Evolutionary conservation across 2,329 filamentous ascomycete genomes (phyloP).

Genomic region (Ustilaginoidea virens): DNA sequence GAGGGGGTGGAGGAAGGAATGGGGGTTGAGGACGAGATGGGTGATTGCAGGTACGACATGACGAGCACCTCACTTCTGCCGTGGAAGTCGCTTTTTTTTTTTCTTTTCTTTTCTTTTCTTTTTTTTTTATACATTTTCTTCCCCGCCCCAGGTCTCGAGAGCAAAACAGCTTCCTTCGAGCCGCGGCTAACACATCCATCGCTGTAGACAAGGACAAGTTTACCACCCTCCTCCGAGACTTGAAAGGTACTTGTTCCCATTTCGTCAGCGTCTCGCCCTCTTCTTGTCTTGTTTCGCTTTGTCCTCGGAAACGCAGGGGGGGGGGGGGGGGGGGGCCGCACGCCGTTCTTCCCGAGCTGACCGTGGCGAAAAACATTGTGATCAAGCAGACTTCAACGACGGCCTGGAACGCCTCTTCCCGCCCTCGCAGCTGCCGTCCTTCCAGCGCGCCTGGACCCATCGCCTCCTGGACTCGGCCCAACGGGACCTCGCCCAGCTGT

Average conservation of each 20-base stretch:
- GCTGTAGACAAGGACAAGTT: constrained; percentile 29
- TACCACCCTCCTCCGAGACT: constrained; percentile 20
- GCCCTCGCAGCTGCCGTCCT: constrained; percentile 22
- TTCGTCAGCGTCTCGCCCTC: too few relatives aligned
- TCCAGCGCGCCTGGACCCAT: constrained; percentile 30
- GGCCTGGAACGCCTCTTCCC: constrained; percentile 31
- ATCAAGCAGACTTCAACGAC: constrained; percentile 28
- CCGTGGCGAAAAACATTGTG: too few relatives aligned
- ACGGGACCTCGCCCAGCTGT: constrained; percentile 24
- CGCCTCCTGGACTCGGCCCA: constrained; percentile 29
- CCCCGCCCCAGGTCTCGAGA: too few relatives aligned
- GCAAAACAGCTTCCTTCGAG: too few relatives aligned
- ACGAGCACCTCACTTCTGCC: too few relatives aligned
- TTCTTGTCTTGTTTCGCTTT: not conserved
- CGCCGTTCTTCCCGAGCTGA: too few relatives aligned
- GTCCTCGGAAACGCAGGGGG: not conserved
- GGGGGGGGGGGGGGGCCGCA: too few relatives aligned
- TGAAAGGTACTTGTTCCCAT: constrained; percentile 27
- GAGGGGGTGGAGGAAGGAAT: constrained; percentile 18
- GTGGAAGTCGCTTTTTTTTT: too few relatives aligned
- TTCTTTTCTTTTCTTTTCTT: too few relatives aligned
- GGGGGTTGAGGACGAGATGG: constrained; percentile 24
- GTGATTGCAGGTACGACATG: constrained; percentile 23
- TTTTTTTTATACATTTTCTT: too few relatives aligned
- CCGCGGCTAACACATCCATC: too few relatives aligned